A percentile compares a stretch with the other conserved stretches of the same genome.
Conservation (phyloP, 805 yeast species). For the Yarrowia bubula region DNA sequence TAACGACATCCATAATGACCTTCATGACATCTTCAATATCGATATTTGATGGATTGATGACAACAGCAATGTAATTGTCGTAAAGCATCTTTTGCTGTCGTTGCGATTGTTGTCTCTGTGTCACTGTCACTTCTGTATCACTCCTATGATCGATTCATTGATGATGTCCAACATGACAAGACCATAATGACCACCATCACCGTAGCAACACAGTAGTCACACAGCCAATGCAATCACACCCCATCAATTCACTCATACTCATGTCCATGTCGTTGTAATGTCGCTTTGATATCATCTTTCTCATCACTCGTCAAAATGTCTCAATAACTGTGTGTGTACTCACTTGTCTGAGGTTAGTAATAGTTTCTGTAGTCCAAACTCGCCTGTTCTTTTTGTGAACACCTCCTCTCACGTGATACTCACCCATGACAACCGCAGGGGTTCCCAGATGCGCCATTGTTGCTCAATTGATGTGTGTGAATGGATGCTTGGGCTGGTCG, state of each 20-base stretch:
- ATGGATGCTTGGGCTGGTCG: conserved; percentile 17
- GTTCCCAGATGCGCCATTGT: conserved; percentile 35
- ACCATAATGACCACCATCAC: background rate
- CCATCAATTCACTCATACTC: background rate
- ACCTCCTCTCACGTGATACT: conserved; percentile 37
- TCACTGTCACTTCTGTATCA: no score
- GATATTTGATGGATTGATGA: no score
- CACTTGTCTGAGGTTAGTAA: conserved; percentile 27
- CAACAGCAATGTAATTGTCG: no score
- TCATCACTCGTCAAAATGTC: background rate
- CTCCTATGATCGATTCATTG: no score
- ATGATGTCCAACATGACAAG: no score
- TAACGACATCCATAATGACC: no score
- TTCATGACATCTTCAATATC: no score
- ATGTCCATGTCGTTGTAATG: background rate
- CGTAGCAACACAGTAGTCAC: background rate
- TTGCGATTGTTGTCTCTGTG: no score
- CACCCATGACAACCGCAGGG: conserved; percentile 96
- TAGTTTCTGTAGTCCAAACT: no score
- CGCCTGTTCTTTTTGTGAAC: no score
- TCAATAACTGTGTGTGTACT: conserved; percentile 16
- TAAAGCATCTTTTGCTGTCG: no score
- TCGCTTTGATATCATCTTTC: background rate
- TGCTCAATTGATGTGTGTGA: conserved; percentile 17
- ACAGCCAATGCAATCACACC: background rate